Evolutionary conservation across 1,139 yeast genomes (phyloP).

Genomic region (Sugiyamaella grinbergsii): DNA sequence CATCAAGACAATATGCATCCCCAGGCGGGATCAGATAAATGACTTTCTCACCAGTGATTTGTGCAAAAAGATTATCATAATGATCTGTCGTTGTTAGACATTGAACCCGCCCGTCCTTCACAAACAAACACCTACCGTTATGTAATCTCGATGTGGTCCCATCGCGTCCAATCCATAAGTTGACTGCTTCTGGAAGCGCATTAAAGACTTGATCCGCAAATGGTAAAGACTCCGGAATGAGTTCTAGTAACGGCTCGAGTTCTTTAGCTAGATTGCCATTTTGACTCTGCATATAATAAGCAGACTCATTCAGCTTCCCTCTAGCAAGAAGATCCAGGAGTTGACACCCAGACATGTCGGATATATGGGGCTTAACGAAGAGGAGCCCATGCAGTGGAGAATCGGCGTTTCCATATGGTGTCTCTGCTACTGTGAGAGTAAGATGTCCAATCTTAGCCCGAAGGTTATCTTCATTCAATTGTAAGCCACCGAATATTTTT

Average conservation of each 20-base stretch:
- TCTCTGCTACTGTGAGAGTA: constrained; percentile 40
- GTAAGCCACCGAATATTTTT: constrained; percentile 24
- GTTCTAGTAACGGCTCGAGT: constrained; percentile 32
- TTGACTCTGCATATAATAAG: constrained; percentile 45
- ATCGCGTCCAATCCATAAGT: constrained; percentile 45
- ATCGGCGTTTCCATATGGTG: constrained; percentile 47
- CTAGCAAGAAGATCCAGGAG: constrained; percentile 31
- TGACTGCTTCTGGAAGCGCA: constrained; percentile 43
- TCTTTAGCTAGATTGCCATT: constrained; percentile 41
- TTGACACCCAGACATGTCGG: constrained; percentile 33
- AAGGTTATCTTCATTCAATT: constrained; percentile 23
- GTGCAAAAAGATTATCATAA: constrained; percentile 45
- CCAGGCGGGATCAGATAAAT: constrained; percentile 45
- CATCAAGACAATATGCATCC: constrained; percentile 39
- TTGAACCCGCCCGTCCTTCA: too few species aligned
- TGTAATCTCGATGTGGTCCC: constrained; percentile 45
- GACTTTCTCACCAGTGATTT: constrained; percentile 41
- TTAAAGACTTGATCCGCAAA: constrained; percentile 37
- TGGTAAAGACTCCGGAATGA: constrained; percentile 30
- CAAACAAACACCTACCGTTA: constrained; percentile 31
- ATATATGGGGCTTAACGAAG: constrained; percentile 42
- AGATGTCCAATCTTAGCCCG: constrained; percentile 25
- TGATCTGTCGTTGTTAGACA: constrained; percentile 33
- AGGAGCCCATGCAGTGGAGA: constrained; percentile 39
- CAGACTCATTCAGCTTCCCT: constrained; percentile 21